Percentiles rank a stretch among this genome's conserved stretches.
Conservation (phyloP, 1,139 yeast species). For the Meyerozyma guilliermondii region DNA sequence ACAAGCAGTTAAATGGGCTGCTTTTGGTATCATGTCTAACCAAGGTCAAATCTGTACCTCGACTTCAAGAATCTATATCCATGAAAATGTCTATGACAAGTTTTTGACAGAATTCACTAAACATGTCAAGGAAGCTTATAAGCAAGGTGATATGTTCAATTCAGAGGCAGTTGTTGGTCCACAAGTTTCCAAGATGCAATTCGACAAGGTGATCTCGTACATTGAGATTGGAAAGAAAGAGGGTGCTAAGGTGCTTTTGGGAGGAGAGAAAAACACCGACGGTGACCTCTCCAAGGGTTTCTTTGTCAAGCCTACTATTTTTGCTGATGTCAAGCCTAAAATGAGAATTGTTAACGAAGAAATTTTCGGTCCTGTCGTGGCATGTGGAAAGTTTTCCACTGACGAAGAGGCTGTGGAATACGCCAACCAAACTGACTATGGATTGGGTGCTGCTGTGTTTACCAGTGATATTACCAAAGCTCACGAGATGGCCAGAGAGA, state of each 20-base stretch:
- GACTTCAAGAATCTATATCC: constrained; percentile 42
- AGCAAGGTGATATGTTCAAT: constrained; percentile 57
- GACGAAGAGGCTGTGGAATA: constrained; percentile 49
- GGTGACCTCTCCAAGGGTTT: constrained; percentile 40
- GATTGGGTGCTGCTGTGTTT: constrained; percentile 40
- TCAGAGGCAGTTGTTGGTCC: constrained; percentile 69
- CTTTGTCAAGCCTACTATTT: constrained; percentile 50
- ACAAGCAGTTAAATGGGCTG: constrained; percentile 77
- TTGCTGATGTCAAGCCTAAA: constrained; percentile 47
- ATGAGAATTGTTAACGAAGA: constrained; percentile 56
- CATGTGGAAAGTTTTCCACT: constrained; percentile 44
- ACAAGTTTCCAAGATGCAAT: constrained; percentile 65
- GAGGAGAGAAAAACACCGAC: constrained; percentile 38
- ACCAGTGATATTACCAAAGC: constrained; percentile 29
- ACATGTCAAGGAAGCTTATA: constrained; percentile 38
- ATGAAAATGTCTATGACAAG: constrained; percentile 36
- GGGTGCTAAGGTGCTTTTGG: constrained; percentile 48
- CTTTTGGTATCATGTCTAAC: constrained; percentile 55
- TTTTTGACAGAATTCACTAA: constrained; percentile 43
- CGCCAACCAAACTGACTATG: constrained; percentile 51
- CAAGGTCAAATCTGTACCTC: constrained; percentile 51
- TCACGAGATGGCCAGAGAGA: constrained; percentile 38
- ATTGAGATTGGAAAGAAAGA: constrained; percentile 51
- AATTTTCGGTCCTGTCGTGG: constrained; percentile 58
- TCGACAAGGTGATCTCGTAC: constrained; percentile 51